Conservation (phyloP, 345 rosid species). For the Boechera stricta region DNA sequence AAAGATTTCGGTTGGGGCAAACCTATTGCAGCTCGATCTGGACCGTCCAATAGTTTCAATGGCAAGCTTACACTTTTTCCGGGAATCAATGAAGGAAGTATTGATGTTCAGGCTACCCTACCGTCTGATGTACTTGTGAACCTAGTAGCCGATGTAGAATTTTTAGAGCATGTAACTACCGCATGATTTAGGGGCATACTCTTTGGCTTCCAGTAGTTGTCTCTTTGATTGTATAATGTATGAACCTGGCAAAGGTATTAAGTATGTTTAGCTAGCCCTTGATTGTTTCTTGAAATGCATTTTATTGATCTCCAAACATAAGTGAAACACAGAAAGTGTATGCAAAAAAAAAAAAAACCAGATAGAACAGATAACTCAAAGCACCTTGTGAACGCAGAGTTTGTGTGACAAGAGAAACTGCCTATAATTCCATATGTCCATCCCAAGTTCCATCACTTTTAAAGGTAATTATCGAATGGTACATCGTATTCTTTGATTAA, state of each 20-base stretch:
- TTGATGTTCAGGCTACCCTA: conserved; percentile 9
- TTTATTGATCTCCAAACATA: not conserved
- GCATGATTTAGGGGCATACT: not conserved
- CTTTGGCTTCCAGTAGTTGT: not conserved
- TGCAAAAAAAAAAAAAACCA: not conserved
- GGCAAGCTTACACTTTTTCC: not conserved
- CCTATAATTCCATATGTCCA: too few relatives aligned
- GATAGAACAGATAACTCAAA: too few relatives aligned
- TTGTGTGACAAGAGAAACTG: too few relatives aligned
- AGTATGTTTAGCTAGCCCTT: too few relatives aligned
- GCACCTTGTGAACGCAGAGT: too few relatives aligned
- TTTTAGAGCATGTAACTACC: conserved; percentile 18
- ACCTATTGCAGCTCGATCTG: conserved; percentile 33
- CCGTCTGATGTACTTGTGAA: conserved; percentile 18
- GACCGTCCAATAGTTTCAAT: not conserved
- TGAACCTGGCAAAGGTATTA: not conserved
- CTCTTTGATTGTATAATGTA: not conserved
- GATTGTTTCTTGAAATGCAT: not conserved
- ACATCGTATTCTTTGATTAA: too few relatives aligned
- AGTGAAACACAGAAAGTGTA: not conserved
- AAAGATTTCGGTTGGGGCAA: conserved; percentile 53
- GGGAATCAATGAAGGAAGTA: conserved; percentile 24
- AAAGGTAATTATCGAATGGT: too few relatives aligned
- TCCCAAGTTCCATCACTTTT: too few relatives aligned
- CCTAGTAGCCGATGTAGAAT: not conserved